These are phyloP conservation scores for Solanum chaucha DNA, from an alignment of 257 asterid species.

Conservation along the genomic window DNA sequence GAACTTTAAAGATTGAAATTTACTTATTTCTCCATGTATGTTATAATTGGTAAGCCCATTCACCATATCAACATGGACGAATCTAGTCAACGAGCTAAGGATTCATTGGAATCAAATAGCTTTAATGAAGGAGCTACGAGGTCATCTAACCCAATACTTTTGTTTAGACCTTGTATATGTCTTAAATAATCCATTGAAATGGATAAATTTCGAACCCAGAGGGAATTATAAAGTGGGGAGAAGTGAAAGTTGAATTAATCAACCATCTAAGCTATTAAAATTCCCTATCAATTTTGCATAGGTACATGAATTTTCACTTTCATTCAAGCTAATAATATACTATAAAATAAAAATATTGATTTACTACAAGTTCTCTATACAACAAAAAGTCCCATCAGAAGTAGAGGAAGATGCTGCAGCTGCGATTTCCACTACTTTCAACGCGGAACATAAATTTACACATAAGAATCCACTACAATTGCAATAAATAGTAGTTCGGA, in stretches of 20 bases:
- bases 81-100: background rate
- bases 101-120: background rate
- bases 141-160: background rate
- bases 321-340: background rate
- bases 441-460: background rate
- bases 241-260: background rate
- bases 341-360: background rate
- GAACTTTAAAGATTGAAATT: background rate
- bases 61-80: background rate
- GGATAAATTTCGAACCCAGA: background rate
- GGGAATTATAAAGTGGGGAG: background rate
- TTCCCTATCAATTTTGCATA: background rate
- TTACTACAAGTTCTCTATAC: background rate
- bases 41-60: background rate
- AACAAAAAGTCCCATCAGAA: background rate
- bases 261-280: background rate
- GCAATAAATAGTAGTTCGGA: background rate
- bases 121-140: background rate
- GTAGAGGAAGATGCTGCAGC: background rate
- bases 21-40: background rate
- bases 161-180: background rate
- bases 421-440: background rate
- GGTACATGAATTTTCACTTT: background rate
- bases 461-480: background rate
- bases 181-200: background rate